Percentiles rank a stretch among this genome's conserved stretches.
Conservation (phyloP, 2,329 filamentous ascomycete species). For the Penicillium rolfsii region DNA sequence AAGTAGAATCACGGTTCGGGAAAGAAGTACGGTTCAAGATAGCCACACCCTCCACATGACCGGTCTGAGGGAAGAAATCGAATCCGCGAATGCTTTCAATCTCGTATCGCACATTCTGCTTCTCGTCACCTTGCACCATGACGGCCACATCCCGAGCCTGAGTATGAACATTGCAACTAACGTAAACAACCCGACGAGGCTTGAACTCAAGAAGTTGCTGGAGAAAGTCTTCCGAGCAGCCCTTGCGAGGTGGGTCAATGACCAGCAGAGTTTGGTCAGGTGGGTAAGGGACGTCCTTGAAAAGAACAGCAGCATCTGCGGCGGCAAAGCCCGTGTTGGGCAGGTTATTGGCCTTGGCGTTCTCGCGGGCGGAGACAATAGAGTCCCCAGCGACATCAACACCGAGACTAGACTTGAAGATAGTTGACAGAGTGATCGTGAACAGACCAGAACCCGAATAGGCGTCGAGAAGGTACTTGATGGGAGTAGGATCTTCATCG, state of each 20-base stretch:
- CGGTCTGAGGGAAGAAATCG: slow-evolving; percentile 93
- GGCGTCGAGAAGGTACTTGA: slow-evolving; percentile 92
- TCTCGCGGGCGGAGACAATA: slow-evolving; percentile 76
- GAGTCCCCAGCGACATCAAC: slow-evolving; percentile 85
- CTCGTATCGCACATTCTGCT: slow-evolving; percentile 62
- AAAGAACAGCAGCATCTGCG: slow-evolving; percentile 82
- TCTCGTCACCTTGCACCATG: slow-evolving; percentile 68
- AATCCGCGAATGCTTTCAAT: slow-evolving; percentile 92
- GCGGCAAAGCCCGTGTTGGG: slow-evolving; percentile 81
- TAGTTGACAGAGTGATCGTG: slow-evolving; percentile 84
- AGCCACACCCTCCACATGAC: slow-evolving; percentile 68
- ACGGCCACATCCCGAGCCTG: slow-evolving; percentile 92
- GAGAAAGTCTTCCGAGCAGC: slow-evolving; percentile 85
- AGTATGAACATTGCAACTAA: slow-evolving; percentile 97
- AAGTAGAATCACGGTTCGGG: slow-evolving; percentile 13
- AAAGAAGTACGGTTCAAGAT: slow-evolving; percentile 53
- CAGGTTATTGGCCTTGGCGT: slow-evolving; percentile 77
- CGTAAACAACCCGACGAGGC: slow-evolving; percentile 82
- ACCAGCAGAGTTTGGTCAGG: slow-evolving; percentile 87
- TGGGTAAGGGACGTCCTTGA: slow-evolving; percentile 73
- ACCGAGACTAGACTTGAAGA: slow-evolving; percentile 79
- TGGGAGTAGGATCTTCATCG: slow-evolving; percentile 45
- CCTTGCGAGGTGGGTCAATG: slow-evolving; percentile 94
- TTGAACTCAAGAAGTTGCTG: slow-evolving; percentile 76
- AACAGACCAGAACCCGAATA: slow-evolving; percentile 98